Base-by-base conservation (phyloP, 73 alveolate genomes). In the Paraurostyla sp. region DNA sequence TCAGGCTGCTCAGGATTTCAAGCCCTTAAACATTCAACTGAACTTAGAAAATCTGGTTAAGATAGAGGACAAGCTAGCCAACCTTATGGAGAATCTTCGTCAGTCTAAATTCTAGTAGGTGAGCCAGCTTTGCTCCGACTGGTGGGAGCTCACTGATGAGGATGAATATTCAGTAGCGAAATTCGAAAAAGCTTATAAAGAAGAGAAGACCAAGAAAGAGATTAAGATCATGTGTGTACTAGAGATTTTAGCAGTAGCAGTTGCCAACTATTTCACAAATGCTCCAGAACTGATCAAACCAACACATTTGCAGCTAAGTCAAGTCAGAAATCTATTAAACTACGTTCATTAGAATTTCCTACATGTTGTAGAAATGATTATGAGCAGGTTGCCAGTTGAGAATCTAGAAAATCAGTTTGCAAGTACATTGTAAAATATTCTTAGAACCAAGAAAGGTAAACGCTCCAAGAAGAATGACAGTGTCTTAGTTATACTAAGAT, bases 291-390 rank as follows among this genome's bases (percentile, higher is more conserved):
- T 86, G 18, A 38, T 89, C 49, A 35, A 89, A 62, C 81, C 89
- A 54, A 81, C 92, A 43, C 83, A 89, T 86, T 20, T 33, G 32
- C 41, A 80, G 65, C 16, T 83, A 60, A 87, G 71, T 56, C 80
- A 71, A 23, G 87, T 90, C 1, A 71, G 49, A 50, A 85, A 71
- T 49, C n/a, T 92, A 89, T 87, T 92, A 1, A 52, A 38, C 35
- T 48, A 43, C 33, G 85, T 91, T 25, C 93, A 93, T 65, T 91
- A 93, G 63, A 90, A 71, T 83, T 93, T 90, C 60, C 78, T 91
- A 25, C 49, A 45, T 30, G 73, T 91, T 0, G 52, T 90, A 22
- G 95, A 93, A 41, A 48, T 93, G 35, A 69, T 93, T 48, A 29
- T 93, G 25, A 50, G 76, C 25, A 71, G 85, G 50, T 88, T 90